Evolutionary conservation across 805 yeast genomes (phyloP), one percentile per base, ranked within the genome.

Genomic region (Saccharomycopsis oosterbeekiorum): DNA sequence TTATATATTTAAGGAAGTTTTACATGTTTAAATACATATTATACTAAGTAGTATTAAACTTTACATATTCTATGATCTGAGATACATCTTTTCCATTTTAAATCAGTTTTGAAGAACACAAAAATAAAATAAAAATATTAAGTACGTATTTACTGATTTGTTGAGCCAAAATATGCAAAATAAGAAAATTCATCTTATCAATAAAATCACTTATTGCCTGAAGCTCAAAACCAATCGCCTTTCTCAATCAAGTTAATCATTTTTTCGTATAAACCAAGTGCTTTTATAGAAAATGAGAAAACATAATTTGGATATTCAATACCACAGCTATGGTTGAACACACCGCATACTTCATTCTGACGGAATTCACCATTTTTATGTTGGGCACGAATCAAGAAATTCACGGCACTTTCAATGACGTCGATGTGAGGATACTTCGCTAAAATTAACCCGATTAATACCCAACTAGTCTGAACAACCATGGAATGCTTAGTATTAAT

Each of bases 241-340:
- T 10, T 34, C 15, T 54, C n/a, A 11, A 37, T 47, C 15, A 26
- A 21, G 4, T 58, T 29, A 14, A 34, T 37, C 60, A 50, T 34
- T 41, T 57, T 56, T n/a, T 54, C 58, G 41, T 80, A 91, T 67
- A 93, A 76, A 0, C 98, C 98, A 53, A 94, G 75, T 0, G 99
- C 99, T 73, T 94, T 94, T 67, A 93, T 87, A 1, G 97, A 86
- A 72, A 94, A 94, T 62, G 90, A 75, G 68, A 86, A 93, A 74
- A 87, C 84, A 74, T 94, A 94, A 68, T 90, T 89, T 47, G 98
- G 98, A 71, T 94, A 94, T 72, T 94, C 98, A 69, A 94, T 94
- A 1, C 94, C 97, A 75, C 96, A 77, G 1, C 90, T 84, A 70
- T 94, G 97, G 72, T 94, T 94, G 78, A 94, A 94, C 0, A 94